Conservation (phyloP, 176 grass and related monocot genomes). For the Musa acuminata region DNA sequence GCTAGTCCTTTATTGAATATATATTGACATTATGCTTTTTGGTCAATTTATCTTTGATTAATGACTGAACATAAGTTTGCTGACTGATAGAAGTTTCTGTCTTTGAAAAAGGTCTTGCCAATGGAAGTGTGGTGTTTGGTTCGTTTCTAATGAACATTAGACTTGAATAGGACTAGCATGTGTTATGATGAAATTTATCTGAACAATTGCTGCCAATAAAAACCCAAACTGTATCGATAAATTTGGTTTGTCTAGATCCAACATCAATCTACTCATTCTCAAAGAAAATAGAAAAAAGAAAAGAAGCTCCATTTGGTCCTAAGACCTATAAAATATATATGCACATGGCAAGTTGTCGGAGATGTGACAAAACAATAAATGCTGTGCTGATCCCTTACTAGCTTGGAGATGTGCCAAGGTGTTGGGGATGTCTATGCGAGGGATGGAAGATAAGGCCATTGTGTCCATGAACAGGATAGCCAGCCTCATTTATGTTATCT, state of each 20-base stretch:
- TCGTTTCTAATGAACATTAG: no score
- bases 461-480: not conserved
- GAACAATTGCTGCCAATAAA: no score
- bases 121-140: not conserved
- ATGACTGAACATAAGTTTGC: not conserved
- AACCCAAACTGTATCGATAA: no score
- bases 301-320: no score
- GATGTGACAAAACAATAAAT: not conserved
- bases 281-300: no score
- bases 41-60: not conserved
- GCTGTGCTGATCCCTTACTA: not conserved
- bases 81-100: not conserved
- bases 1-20: not conserved
- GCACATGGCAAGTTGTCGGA: not conserved
- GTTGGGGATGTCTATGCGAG: not conserved
- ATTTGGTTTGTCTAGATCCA: no score
- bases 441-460: not conserved
- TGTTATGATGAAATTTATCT: no score
- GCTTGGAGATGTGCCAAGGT: not conserved
- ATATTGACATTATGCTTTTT: not conserved
- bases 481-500: not conserved
- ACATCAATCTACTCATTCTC: no score
- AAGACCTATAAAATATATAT: not conserved
- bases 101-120: not conserved
- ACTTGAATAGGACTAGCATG: no score